phyloP scores from a whole-genome alignment of 2,329 filamentous ascomycete genomes.

The Epichloe festucae region DNA sequence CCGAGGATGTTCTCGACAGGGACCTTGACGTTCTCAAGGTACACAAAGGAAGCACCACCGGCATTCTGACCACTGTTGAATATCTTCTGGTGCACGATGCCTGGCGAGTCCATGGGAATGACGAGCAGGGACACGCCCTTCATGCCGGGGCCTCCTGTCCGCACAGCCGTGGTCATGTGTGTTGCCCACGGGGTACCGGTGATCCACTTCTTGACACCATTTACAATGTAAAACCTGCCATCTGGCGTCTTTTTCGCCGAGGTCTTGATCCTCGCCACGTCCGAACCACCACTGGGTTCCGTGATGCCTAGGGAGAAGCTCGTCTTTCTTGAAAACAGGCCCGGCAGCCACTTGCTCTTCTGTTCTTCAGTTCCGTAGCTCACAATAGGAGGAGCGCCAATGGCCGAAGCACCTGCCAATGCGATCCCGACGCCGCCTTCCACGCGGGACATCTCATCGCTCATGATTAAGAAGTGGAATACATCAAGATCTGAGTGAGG shows the following conservation, averaged over 20 bases:
- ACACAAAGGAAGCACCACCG: conserved; percentile 44
- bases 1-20: conserved; percentile 30
- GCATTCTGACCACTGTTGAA: conserved; percentile 54
- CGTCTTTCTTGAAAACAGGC: conserved; percentile 43
- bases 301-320: conserved; percentile 53
- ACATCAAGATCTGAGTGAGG: conserved; percentile 36
- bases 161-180: conserved; percentile 48
- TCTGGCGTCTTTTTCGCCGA: conserved; percentile 34
- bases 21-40: conserved; percentile 42
- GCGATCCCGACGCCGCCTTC: conserved; percentile 44
- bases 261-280: conserved; percentile 50
- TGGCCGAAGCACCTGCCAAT: conserved; percentile 45
- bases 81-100: conserved; percentile 39
- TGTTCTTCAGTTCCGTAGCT: conserved; percentile 40
- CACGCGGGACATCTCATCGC: conserved; percentile 41
- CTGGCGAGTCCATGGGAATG: conserved; percentile 35
- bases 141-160: conserved; percentile 41
- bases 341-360: conserved; percentile 42
- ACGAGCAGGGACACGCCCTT: conserved; percentile 44
- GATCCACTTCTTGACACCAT: conserved; percentile 57
- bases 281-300: conserved; percentile 48
- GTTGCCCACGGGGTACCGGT: conserved; percentile 48
- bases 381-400: conserved; percentile 52
- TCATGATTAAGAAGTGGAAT: conserved; percentile 41
- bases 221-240: conserved; percentile 45